Conservation (phyloP, 2,329 filamentous ascomycete genomes). For the Botrytis paeoniae region DNA sequence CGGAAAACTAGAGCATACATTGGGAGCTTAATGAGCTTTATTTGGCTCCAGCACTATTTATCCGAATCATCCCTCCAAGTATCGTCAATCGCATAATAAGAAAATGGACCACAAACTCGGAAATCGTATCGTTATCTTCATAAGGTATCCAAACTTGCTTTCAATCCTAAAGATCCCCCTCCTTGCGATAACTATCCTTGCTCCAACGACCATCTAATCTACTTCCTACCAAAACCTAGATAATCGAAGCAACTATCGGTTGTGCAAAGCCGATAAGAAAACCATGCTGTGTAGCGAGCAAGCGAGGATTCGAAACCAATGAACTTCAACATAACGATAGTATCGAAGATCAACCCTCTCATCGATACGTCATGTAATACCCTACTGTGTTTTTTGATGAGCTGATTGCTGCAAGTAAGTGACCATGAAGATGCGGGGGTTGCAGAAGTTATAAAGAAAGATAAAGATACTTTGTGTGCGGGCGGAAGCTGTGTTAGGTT, state of each 20-base stretch:
- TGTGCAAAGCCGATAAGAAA: neutral
- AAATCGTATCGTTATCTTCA: neutral
- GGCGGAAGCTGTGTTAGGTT: neutral
- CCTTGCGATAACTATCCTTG: neutral
- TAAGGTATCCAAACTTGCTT: neutral
- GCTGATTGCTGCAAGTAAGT: neutral
- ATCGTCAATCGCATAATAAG: neutral
- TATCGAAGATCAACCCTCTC: neutral
- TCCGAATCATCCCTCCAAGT: neutral
- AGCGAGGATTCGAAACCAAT: neutral
- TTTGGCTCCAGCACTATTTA: neutral
- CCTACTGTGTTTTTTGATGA: neutral
- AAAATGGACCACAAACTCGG: neutral
- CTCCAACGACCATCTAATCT: neutral
- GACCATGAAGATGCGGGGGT: neutral
- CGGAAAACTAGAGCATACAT: neutral
- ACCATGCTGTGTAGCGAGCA: neutral
- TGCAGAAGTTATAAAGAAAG: neutral
- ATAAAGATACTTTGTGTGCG: neutral
- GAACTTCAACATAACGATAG: neutral
- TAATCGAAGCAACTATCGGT: neutral
- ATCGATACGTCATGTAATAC: neutral
- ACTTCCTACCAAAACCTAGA: neutral
- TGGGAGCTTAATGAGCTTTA: neutral
- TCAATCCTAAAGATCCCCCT: neutral